Evolutionary conservation across 257 asterid genomes (phyloP), one percentile per base, ranked within the genome.

Genomic region (Solanum ossicruentum): DNA sequence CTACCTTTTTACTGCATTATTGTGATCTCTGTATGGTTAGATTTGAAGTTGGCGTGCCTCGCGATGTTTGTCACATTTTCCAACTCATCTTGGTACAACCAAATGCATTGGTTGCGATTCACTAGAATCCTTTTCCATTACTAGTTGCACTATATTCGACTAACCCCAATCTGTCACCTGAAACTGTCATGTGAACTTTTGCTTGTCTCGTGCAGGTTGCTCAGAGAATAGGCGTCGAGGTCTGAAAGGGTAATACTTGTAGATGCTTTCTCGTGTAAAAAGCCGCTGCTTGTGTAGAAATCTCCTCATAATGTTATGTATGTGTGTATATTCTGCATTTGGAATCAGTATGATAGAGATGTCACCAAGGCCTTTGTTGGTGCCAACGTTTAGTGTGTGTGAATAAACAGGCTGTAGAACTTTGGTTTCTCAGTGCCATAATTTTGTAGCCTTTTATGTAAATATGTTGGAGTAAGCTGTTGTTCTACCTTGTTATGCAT

Each of bases 171-270:
- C 55, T 81, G 45, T 81, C 21, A 1, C 73, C 60, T 61, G 17
- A 41, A 47, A 43, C 23, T 43, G 20, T 65, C 11, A 28, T 43
- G 5, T 16, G 21, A 75, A 69, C 15, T 73, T 65, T 4, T 39
- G 45, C 17, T 20, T 47, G 77, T 54, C 69, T 54, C 61, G 63
- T 88, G 87, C 95, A 97, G 98, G 97, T 95, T 89, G 98, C 98
- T 77, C 92, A 92, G 83, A 92, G 98, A 87, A 95, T 97, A 61
- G 98, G 99, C 73, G 91, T 97, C 81, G 88, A 88, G 80, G 96
- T 97, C 52, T 95, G 91, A 93, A 77, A 66, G 77, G 65, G 9
- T 5, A 39, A 16, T 70, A 85, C 18, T 60, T 12, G 82, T 8
- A 26, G 84, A 21, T 47, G 28, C 75, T 55, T 78, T 47, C 69